Percentiles rank a stretch among this genome's conserved stretches.
Evolutionary conservation across 441 rosid genomes (phyloP).

Genomic region (Omphalea diandra): DNA sequence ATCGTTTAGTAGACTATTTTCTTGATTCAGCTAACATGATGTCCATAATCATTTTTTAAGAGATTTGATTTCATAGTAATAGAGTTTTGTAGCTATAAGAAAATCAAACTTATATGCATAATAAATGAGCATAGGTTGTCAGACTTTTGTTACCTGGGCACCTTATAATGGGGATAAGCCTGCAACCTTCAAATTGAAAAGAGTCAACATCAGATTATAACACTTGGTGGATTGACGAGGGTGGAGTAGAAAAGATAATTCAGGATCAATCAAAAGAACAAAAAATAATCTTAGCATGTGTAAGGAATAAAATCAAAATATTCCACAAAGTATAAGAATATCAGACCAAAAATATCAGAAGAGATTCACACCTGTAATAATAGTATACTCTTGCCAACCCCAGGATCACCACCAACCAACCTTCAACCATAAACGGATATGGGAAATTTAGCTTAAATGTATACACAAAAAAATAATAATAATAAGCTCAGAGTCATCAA

Average conservation of each 20-base stretch:
- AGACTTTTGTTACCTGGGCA: too few relatives aligned
- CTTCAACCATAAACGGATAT: conserved; percentile 25
- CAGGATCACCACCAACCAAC: conserved; percentile 96
- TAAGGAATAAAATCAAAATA: conserved; percentile 14
- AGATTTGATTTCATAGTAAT: too few relatives aligned
- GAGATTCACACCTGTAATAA: conserved; percentile 60
- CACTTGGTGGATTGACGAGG: conserved; percentile 4
- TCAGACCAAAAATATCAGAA: not conserved
- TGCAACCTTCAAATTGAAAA: conserved; percentile 60
- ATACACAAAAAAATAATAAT: too few relatives aligned
- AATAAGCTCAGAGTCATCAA: not conserved
- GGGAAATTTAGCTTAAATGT: too few relatives aligned
- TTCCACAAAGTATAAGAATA: too few relatives aligned
- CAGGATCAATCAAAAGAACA: not conserved
- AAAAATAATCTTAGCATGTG: not conserved
- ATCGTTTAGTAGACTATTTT: too few relatives aligned
- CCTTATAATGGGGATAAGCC: too few relatives aligned
- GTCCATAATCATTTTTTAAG: too few relatives aligned
- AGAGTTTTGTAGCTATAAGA: too few relatives aligned
- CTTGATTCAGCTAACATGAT: too few relatives aligned
- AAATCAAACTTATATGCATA: too few relatives aligned
- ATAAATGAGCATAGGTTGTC: too few relatives aligned
- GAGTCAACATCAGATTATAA: conserved; percentile 27
- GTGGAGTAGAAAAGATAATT: not conserved
- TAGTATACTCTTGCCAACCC: conserved; percentile 93